phyloP scores from a whole-genome alignment of 495 filamentous ascomycete genomes.

The Neurospora sp. region DNA sequence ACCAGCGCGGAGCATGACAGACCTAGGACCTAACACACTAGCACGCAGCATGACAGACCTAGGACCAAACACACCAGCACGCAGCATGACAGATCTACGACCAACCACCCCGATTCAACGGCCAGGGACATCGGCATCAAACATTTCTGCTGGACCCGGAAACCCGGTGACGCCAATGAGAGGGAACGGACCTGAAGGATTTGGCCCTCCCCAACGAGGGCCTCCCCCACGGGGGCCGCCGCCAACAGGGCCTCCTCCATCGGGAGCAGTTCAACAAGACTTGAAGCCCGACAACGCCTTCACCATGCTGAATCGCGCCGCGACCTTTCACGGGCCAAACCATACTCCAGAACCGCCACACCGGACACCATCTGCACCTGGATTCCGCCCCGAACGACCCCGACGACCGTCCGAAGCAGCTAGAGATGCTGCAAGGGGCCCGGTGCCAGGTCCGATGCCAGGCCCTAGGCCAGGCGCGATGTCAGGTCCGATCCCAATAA shows the following conservation, averaged over 20 bases:
- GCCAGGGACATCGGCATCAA: conserved; percentile 34
- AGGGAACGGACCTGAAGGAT: conserved; percentile 42
- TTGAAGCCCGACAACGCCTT: conserved; percentile 25
- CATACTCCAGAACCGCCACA: conserved; percentile 23
- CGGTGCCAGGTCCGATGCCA: conserved; percentile 5
- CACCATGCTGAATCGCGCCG: conserved; percentile 36
- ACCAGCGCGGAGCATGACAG: not conserved
- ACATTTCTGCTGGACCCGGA: conserved; percentile 28
- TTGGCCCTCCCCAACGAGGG: conserved; percentile 28
- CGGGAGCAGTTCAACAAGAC: conserved; percentile 11
- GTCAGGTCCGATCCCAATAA: conserved; percentile 6
- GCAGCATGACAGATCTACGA: not conserved
- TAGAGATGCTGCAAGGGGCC: conserved; percentile 6
- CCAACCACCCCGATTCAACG: conserved; percentile 18
- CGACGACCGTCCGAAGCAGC: conserved; percentile 23
- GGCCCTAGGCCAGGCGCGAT: not conserved
- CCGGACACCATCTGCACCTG: conserved; percentile 38
- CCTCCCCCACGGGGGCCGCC: not conserved
- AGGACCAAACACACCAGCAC: not conserved
- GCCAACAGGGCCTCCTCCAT: not conserved
- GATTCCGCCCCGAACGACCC: conserved; percentile 25
- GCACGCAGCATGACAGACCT: not conserved
- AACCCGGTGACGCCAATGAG: conserved; percentile 28
- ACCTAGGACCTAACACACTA: not conserved
- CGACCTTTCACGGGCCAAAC: conserved; percentile 43